Base-by-base conservation (phyloP, 352 stramenopile species). In the Thalassiosira livingstoniorum region DNA sequence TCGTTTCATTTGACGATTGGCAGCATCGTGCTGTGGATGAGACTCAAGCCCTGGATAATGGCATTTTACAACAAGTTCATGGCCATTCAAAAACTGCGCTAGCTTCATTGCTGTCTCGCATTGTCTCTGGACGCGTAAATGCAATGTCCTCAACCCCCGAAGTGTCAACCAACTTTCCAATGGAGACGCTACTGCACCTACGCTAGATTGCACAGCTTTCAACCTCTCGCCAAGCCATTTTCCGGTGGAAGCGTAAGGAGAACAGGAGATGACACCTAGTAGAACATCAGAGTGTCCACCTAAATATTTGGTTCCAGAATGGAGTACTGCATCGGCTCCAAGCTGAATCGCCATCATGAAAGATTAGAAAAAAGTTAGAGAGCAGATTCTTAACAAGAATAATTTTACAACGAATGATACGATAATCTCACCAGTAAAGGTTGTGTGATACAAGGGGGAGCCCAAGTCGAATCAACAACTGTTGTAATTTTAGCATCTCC, bases 271-370 rank as follows among this genome's bases (percentile, higher is more conserved):
- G 39, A 98, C 93, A 13, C 97, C 98, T 5, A 97, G 94, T 85
- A 99, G 95, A 35, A 97, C 97, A 91, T 99, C 97, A 47, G 94
- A 97, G 91, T 99, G 98, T 61, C 97, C 97, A 72, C 92, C 97
- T 65, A 99, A 92, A 80, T 98, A 99, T 89, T 99, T 99, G 61
- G 97, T 99, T 27, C 94, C 96, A 60, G 94, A 98, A 90, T 99
- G 97, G 63, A 99, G 90, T 29, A 98, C 96, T 29, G 98, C 94
- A 90, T 99, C 98, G 4, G 97, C 97, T 25, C 97, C 97, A 98
- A 69, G 29, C 65, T 78, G 29, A 76, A 43, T 21, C 4, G 34
- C 3, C 42, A 18, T 51, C 7, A n/a, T n/a, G n/a, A 58, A 58
- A 29, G 4, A 58, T 58, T 58, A 29, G 11, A 23, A 58, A 58